These are phyloP conservation scores for Penicillium argentinense DNA, from an alignment of 495 filamentous ascomycete species.

Conservation along the genomic window DNA sequence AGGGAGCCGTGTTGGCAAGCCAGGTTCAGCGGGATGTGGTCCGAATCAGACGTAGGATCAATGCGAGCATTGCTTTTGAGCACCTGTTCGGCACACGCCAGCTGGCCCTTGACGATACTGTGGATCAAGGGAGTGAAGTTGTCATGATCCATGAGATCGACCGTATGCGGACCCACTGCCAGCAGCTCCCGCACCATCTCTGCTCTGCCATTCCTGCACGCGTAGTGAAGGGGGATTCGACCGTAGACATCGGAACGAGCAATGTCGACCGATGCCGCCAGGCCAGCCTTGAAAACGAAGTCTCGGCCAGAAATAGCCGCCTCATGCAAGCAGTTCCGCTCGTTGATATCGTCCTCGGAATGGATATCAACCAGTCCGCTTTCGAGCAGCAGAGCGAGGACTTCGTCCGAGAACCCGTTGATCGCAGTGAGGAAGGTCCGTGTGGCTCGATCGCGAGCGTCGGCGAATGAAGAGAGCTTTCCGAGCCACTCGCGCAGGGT, in stretches of 20 bases:
- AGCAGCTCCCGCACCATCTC: constrained; percentile 79
- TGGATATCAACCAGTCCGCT: constrained; percentile 82
- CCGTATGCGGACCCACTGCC: constrained; percentile 58
- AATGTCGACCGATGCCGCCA: constrained; percentile 70
- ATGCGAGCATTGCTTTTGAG: constrained; percentile 72
- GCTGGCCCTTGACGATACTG: constrained; percentile 81
- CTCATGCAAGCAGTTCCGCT: constrained; percentile 93
- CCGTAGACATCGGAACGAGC: constrained; percentile 87
- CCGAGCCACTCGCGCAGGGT: constrained; percentile 63
- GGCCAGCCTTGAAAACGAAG: constrained; percentile 71
- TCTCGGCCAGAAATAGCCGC: constrained; percentile 84
- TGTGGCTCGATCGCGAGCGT: constrained; percentile 72
- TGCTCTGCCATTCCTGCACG: constrained; percentile 88
- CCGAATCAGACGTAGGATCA: constrained; percentile 76
- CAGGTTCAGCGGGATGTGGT: constrained; percentile 91
- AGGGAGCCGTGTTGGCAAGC: constrained; percentile 90
- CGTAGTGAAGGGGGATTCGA: constrained; percentile 90
- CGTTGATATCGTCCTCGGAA: constrained; percentile 94
- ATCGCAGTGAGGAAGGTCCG: constrained; percentile 86
- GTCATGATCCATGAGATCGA: constrained; percentile 88
- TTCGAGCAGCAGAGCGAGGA: constrained; percentile 71
- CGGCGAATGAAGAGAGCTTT: constrained; percentile 53
- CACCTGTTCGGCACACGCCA: constrained; percentile 74
- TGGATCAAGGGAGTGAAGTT: constrained; percentile 97
- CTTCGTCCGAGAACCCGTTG: constrained; percentile 76